Conservation (phyloP, 306 rosid species). For the Bauhinia variegata region DNA sequence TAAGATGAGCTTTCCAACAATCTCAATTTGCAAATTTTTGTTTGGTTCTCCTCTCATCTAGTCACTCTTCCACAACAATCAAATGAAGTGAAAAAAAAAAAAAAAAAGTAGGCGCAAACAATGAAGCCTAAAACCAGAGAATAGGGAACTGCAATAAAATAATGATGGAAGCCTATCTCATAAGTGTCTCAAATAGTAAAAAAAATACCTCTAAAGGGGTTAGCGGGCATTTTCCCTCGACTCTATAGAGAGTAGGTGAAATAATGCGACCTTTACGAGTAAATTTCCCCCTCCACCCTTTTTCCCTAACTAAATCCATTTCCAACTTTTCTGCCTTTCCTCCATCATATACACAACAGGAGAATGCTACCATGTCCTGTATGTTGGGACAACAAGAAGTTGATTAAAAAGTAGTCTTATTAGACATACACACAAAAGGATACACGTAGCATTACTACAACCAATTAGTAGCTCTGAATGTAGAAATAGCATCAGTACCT, state of each 20-base stretch:
- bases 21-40: not conserved
- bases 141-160: not conserved
- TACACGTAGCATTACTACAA: too few relatives aligned
- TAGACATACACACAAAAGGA: too few relatives aligned
- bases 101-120: too few relatives aligned
- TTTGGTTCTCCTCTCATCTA: constrained; percentile 2
- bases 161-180: constrained; percentile 3
- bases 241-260: constrained; percentile 73
- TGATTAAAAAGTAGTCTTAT: constrained; percentile 23
- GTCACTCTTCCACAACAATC: not conserved
- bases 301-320: constrained; percentile 83
- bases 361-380: constrained; percentile 98
- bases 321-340: constrained; percentile 72
- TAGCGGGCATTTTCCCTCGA: constrained; percentile 90
- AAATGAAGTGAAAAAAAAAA: not conserved
- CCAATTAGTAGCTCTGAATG: constrained; percentile 23
- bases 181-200: constrained; percentile 27
- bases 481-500: constrained; percentile 59
- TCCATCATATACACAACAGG: constrained; percentile 92
- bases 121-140: constrained; percentile 16
- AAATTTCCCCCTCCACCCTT: constrained; percentile 87
- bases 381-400: constrained; percentile 17
- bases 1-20: not conserved
- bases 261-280: constrained; percentile 70
- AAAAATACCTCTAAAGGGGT: constrained; percentile 85